These are phyloP conservation scores for Diplodia seriata DNA, from an alignment of 2,329 filamentous ascomycete species.

Conservation along the genomic window DNA sequence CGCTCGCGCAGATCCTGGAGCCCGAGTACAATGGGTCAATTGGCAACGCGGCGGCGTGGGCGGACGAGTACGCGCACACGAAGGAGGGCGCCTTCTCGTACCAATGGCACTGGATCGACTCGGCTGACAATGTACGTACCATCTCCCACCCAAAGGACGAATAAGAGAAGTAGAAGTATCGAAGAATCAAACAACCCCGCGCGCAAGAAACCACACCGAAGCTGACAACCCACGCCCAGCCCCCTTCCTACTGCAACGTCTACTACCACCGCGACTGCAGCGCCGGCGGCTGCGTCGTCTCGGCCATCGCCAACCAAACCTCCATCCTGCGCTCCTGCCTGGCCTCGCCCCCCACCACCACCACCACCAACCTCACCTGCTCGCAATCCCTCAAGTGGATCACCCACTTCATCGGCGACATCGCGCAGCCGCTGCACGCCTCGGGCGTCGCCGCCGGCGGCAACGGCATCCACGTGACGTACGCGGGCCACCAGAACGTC, in stretches of 20 bases:
- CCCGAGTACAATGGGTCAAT: constrained; percentile 50
- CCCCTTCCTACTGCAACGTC: constrained; percentile 45
- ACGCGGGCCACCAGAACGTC: constrained; percentile 41
- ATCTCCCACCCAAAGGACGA: too few species aligned
- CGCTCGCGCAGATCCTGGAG: constrained; percentile 48
- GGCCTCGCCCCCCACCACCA: constrained; percentile 3
- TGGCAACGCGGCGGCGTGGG: constrained; percentile 50
- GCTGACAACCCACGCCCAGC: constrained; percentile 21
- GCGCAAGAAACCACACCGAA: neutral
- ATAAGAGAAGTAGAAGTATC: neutral
- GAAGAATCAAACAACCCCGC: neutral
- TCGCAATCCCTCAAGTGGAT: constrained; percentile 53
- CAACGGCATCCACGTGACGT: constrained; percentile 49
- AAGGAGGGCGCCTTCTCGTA: constrained; percentile 50
- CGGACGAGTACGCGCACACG: constrained; percentile 50
- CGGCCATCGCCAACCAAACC: constrained; percentile 52
- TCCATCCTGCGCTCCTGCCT: constrained; percentile 48
- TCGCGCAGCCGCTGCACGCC: constrained; percentile 52
- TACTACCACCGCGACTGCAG: constrained; percentile 49
- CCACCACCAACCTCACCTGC: constrained; percentile 45
- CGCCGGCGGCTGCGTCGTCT: constrained; percentile 50
- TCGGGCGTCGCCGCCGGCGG: constrained; percentile 49
- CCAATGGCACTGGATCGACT: constrained; percentile 53
- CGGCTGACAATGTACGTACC: constrained; percentile 40
- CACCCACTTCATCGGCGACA: constrained; percentile 52